Percentiles rank a stretch among this genome's conserved stretches.
These are phyloP conservation scores for Fusarium falciforme DNA, from an alignment of 2,329 filamentous ascomycete genomes.

Conservation along the genomic window DNA sequence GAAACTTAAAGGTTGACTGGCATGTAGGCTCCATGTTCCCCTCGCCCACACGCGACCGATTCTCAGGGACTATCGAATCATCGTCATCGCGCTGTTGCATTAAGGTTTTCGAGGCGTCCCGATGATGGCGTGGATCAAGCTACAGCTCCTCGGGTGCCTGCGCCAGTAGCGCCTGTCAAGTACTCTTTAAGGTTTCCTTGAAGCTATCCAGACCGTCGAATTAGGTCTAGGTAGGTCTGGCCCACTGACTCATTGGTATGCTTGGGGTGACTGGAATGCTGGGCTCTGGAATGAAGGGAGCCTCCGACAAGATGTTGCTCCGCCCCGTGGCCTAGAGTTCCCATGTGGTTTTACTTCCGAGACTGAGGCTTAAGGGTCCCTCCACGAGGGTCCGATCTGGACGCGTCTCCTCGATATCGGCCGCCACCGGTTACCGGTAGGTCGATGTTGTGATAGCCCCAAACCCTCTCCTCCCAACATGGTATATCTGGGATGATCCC, in stretches of 20 bases:
- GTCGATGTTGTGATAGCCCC: constrained; percentile 3
- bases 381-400: constrained; percentile 8
- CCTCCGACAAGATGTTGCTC: constrained; percentile 1
- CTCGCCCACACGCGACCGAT: neutral
- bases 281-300: constrained; percentile 14
- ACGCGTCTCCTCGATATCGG: neutral
- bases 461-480: neutral
- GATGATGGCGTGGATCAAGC: constrained; percentile 1
- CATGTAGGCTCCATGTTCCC: constrained; percentile 13
- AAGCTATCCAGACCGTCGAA: constrained; percentile 21
- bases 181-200: constrained; percentile 24
- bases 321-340: constrained; percentile 6
- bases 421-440: neutral
- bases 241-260: neutral
- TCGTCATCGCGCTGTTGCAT: neutral
- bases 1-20: constrained; percentile 28
- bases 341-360: constrained; percentile 16
- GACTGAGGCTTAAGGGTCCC: constrained; percentile 7
- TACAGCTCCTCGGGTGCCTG: constrained; percentile 24
- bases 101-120: constrained; percentile 23
- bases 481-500: constrained; percentile 29
- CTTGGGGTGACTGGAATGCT: constrained; percentile 22
- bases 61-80: constrained; percentile 4
- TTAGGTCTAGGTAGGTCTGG: constrained; percentile 13
- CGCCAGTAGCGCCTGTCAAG: constrained; percentile 21